Evolutionary conservation across 495 filamentous ascomycete species (phyloP), one percentile per base, ranked within the genome.

Genomic region (Daldinia concentrica): DNA sequence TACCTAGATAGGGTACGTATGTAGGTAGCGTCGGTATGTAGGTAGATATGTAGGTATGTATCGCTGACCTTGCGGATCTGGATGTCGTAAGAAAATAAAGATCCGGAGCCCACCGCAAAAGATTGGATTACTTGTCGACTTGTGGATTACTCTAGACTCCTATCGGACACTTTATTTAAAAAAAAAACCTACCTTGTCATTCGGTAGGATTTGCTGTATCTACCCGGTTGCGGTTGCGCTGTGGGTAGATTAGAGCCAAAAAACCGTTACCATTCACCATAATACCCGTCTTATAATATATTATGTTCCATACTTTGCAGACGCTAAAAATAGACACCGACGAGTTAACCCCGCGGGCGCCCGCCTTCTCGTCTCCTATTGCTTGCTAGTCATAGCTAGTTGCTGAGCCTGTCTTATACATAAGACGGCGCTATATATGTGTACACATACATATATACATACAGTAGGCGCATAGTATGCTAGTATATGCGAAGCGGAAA

Each of bases 251-350:
- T 57, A 57, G 50, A 68, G 50, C 67, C 51, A 48, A 66, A 62
- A 54, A 65, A 30, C 65, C 71, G 65, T 69, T 62, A 50, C 43
- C 60, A 48, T 63, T 62, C 57, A 58, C 68, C 61, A 73, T 66
- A 73, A 73, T 66, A 66, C 62, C 66, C 71, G 71, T 73, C 57
- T 66, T 73, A 66, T 69, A 65, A 69, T 54, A 54, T 54, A 54
- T 54, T 54, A 54, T 65, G 69, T 64, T 68, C 58, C 69, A 72
- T 66, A 57, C 32, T 29, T 62, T n/a, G 52, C 29, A 71, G 5
- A 14, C 12, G 26, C 71, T 73, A 73, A 73, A 73, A 73, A 73
- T 73, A 73, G 71, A 73, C 58, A 52, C 39, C 56, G 48, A 65
- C 27, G 24, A 57, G 45, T 62, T 37, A 58, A 73, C 71, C 66